Base-by-base conservation (phyloP, 1,284 basidiomycete genomes). In the Cerrena zonata region DNA sequence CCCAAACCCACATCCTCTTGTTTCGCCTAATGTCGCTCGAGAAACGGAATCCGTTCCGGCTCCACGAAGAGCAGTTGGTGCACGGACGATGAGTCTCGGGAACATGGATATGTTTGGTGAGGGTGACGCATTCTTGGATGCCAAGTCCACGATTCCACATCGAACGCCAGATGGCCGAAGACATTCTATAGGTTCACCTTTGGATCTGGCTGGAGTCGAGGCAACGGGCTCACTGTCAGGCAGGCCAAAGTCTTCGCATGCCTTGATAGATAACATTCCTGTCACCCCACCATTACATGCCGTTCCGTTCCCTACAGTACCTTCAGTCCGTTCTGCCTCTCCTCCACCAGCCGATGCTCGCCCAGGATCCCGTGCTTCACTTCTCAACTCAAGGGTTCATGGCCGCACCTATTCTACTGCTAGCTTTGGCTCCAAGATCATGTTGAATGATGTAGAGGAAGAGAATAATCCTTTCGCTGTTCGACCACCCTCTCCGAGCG, bases 51-150 rank as follows among this genome's bases (percentile, higher is more conserved):
- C 34, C 2, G 47, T 45, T 36, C 46, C 51, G 2, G 30, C 61
- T 62, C 30, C 60, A 61, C 49, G 70, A 57, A 61, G 67, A 60
- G 58, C 72, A 62, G 56, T 60, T 47, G 59, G 66, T 38, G 58
- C 65, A 24, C 73, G 84, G 45, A 78, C 86, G 10, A 72, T 81
- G 71, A 89, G 86, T 60, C 69, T 84, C 48, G 83, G 83, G 2
- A 69, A 78, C 52, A 62, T 82, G 47, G 80, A 80, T 30, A 72
- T 74, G 50, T 73, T 82, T 47, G 75, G 75, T 15, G 68, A 65
- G 23, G 75, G 75, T 30, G 72, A 69, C 47, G 69, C 69, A 27
- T 73, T 76, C 60, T 60, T 75, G 62, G 74, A 74, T 39, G 69
- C 71, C 0, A 52, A 48, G 5, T 56, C 65, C n/a, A 51, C 61